These are phyloP conservation scores for Gossypium aridum DNA, from an alignment of 441 rosid genomes.

Conservation along the genomic window DNA sequence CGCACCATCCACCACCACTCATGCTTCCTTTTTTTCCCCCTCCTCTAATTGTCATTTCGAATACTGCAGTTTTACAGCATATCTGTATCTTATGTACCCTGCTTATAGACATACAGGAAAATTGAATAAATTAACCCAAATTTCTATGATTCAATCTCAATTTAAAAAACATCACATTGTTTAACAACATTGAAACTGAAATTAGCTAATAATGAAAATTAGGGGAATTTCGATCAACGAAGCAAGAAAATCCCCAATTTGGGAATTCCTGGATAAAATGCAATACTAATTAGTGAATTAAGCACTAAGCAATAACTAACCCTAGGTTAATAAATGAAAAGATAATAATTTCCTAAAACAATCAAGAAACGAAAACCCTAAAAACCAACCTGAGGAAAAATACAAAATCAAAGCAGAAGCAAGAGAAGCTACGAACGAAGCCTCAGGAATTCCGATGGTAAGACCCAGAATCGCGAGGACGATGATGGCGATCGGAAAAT, in stretches of 20 bases:
- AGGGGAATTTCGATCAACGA: not conserved
- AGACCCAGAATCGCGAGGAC: not conserved
- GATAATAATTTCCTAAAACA: not conserved
- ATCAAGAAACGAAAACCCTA: not conserved
- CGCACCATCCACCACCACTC: constrained; percentile 24
- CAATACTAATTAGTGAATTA: constrained; percentile 2
- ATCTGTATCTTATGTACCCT: not conserved
- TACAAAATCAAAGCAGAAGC: not conserved
- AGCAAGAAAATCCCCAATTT: constrained; percentile 6
- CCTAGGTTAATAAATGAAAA: constrained; percentile 1
- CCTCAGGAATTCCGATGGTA: not conserved
- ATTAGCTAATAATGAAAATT: not conserved
- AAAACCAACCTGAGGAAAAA: constrained; percentile 7
- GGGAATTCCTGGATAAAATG: not conserved
- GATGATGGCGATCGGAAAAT: constrained; percentile 7
- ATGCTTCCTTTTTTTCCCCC: constrained; percentile 16
- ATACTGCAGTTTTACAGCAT: constrained; percentile 4
- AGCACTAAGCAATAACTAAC: not conserved
- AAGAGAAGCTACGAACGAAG: constrained; percentile 1
- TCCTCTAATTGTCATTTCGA: constrained; percentile 2
- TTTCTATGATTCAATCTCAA: constrained; percentile 1
- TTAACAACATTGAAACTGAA: not conserved
- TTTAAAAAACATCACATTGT: not conserved
- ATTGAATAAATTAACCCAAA: constrained; percentile 2
- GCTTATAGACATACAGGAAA: not conserved